Conservation (phyloP, 495 filamentous ascomycete species). For the Aspergillus ostianus region DNA sequence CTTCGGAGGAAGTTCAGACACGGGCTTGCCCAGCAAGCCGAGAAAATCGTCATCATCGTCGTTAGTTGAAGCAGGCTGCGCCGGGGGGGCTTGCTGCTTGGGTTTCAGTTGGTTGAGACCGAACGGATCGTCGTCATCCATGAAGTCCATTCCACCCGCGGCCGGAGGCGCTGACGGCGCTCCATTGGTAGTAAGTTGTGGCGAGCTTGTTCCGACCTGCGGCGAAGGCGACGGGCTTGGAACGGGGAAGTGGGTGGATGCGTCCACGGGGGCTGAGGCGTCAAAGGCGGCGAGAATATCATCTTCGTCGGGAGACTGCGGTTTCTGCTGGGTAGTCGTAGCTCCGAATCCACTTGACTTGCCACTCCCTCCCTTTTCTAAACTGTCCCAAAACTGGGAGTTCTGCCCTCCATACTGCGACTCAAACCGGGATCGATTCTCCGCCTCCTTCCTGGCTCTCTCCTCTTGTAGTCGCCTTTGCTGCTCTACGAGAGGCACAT, state of each 20-base stretch:
- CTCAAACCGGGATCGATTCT: conserved; percentile 65
- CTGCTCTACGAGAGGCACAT: conserved; percentile 77
- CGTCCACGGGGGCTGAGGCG: conserved; percentile 58
- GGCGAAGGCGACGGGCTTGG: conserved; percentile 38
- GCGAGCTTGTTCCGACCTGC: conserved; percentile 19
- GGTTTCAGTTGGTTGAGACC: conserved; percentile 68
- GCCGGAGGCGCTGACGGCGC: conserved; percentile 21
- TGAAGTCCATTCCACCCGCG: conserved; percentile 20
- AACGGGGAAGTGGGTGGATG: conserved; percentile 58
- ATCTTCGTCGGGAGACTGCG: conserved; percentile 46
- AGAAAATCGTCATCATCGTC: conserved; percentile 94
- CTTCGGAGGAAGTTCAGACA: conserved; percentile 66
- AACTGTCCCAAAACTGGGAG: conserved; percentile 69
- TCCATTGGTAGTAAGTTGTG: conserved; percentile 21
- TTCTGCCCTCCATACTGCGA: conserved; percentile 67
- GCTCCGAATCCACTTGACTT: conserved; percentile 25
- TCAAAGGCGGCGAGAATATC: conserved; percentile 65
- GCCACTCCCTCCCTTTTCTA: conserved; percentile 49
- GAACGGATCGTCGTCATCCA: conserved; percentile 74
- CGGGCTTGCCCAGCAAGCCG: conserved; percentile 80
- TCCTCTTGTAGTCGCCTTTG: conserved; percentile 79
- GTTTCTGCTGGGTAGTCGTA: conserved; percentile 52
- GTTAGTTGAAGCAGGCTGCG: conserved; percentile 32
- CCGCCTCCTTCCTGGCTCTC: conserved; percentile 71
- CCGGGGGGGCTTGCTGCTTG: conserved; percentile 31